These are phyloP conservation scores for Harringtonia lauricola DNA, from an alignment of 2,329 filamentous ascomycete genomes.

Conservation along the genomic window DNA sequence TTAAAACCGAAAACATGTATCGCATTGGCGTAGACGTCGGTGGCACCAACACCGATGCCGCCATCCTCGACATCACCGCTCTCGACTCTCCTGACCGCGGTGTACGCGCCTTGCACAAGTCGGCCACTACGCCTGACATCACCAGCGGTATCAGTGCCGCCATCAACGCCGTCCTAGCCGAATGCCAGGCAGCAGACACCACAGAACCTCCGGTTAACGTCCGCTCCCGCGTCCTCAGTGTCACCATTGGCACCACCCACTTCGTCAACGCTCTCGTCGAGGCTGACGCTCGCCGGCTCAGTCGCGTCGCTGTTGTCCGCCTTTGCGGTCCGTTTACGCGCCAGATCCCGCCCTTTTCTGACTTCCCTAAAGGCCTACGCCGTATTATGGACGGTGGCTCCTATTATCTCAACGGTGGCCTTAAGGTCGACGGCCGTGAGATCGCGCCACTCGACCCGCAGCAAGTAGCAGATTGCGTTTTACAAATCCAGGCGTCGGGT, in stretches of 20 bases:
- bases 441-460: constrained; percentile 33
- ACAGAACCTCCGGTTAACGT: too few species aligned
- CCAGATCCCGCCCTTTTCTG: constrained; percentile 36
- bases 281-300: constrained; percentile 34
- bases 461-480: too few species aligned
- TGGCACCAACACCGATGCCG: constrained; percentile 41
- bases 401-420: too few species aligned
- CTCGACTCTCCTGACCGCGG: constrained; percentile 24
- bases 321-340: constrained; percentile 43
- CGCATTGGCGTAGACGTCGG: constrained; percentile 35
- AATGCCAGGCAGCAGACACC: constrained; percentile 1
- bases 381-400: constrained; percentile 31
- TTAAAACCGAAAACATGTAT: too few species aligned
- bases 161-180: constrained; percentile 7
- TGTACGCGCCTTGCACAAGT: constrained; percentile 37
- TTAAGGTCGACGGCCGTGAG: constrained; percentile 38
- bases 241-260: constrained; percentile 45
- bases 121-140: constrained; percentile 22
- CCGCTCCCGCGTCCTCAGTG: constrained; percentile 18
- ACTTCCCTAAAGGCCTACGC: constrained; percentile 40
- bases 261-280: constrained; percentile 50
- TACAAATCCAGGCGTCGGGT: too few species aligned
- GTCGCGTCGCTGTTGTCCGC: constrained; percentile 40
- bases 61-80: constrained; percentile 31
- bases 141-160: constrained; percentile 11